These are phyloP conservation scores for Medicago ruthenica DNA, from an alignment of 306 rosid species.

Conservation along the genomic window DNA sequence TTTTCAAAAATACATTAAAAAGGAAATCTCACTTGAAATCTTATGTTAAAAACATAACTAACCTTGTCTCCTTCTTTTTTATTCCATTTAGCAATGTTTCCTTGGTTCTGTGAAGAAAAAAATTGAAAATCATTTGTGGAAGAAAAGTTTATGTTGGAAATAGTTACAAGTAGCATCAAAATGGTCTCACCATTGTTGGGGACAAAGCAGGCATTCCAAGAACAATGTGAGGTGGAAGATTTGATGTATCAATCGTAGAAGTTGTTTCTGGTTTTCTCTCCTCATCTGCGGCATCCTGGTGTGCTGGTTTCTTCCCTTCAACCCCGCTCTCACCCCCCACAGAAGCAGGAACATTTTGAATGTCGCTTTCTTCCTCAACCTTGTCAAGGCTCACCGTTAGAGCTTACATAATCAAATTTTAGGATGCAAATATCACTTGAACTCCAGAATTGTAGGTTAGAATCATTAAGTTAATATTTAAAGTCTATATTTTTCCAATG, in stretches of 20 bases:
- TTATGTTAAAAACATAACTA: constrained; percentile 50
- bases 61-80: constrained; percentile 99
- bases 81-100: constrained; percentile 84
- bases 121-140: constrained; percentile 31
- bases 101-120: constrained; percentile 74
- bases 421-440: constrained; percentile 30
- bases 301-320: constrained; percentile 53
- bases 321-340: constrained; percentile 51
- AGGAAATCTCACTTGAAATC: constrained; percentile 16
- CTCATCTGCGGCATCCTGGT: constrained; percentile 53
- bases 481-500: constrained; percentile 12
- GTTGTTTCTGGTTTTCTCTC: constrained; percentile 59
- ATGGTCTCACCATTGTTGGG: constrained; percentile 85
- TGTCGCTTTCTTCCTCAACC: constrained; percentile 90
- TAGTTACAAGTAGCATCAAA: constrained; percentile 30
- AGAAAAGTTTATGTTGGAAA: constrained; percentile 32
- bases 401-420: constrained; percentile 44
- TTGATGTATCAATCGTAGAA: constrained; percentile 61
- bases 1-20: constrained; percentile 24
- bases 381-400: constrained; percentile 55
- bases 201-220: constrained; percentile 96
- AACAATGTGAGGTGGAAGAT: constrained; percentile 83
- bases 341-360: constrained; percentile 74
- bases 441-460: constrained; percentile 23
- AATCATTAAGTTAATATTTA: constrained; percentile 22